Base-by-base conservation (phyloP, 2,329 filamentous ascomycete species). In the Botrytis hyacinthi region DNA sequence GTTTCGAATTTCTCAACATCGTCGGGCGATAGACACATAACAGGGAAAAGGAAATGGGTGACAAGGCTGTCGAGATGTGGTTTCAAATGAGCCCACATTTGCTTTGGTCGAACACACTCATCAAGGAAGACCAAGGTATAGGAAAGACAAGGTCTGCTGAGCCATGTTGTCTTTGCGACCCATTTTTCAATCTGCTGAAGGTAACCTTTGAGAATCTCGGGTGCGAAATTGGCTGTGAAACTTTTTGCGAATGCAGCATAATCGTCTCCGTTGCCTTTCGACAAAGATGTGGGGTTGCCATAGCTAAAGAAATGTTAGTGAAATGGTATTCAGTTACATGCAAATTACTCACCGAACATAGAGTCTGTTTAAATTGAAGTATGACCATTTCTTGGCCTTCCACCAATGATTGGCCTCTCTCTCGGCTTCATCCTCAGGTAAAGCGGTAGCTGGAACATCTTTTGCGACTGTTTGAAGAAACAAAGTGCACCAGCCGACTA, bases 331-430 rank as follows among this genome's bases (percentile, higher is more conserved):
- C 16, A 46, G 46, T 22, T 51, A n/a, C 20, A 10, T 59, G 40
- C 18, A 18, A 18, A 26, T 54, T 82, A 87, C 72, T 75, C 84
- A 95, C 93, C 94, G 89, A 78, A 98, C 95, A 81, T 96, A 99
- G 29, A 99, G 89, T 76, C 96, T 90, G 85, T 99, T 99, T 78
- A 99, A 84, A 83, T 98, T 98, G 80, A 96, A 97, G 83, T 98
- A 99, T 22, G 95, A 93, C 96, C 96, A 98, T 84, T 99, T 99
- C 90, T 98, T 98, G 76, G 95, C 93, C 86, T 98, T 99, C 95
- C 95, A 99, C 95, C 96, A 99, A 83, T 98, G 94, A 81, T 97
- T 95, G 79, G 92, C 89, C 83, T 98, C 96, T 73, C 96, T 90
- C 81, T 98, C 95, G 74, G 93, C 90, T 70, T 92, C 84, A 74